These are phyloP conservation scores for Colletotrichum coccodes DNA, from an alignment of 2,329 filamentous ascomycete genomes.

Conservation along the genomic window DNA sequence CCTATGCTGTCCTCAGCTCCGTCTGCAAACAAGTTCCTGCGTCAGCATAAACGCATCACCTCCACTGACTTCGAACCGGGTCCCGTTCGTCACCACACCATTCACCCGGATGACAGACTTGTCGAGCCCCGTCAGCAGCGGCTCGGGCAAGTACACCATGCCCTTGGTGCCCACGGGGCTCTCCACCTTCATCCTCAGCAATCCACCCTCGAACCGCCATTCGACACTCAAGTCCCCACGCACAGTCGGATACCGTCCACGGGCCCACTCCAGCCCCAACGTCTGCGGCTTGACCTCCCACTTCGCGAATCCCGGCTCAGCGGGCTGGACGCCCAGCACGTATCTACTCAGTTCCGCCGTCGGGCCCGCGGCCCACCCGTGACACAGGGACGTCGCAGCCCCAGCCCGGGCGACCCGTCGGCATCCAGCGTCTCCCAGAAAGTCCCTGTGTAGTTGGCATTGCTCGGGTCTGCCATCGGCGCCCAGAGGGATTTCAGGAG, in stretches of 20 bases:
- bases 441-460: conserved; percentile 41
- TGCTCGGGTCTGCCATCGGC: conserved; percentile 38
- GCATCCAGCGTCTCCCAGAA: conserved; percentile 44
- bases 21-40: background rate
- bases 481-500: conserved; percentile 38
- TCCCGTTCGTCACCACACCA: background rate
- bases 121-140: background rate
- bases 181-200: conserved; percentile 19
- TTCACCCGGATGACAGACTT: background rate
- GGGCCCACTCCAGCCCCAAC: conserved; percentile 34
- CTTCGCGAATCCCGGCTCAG: conserved; percentile 35
- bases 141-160: background rate
- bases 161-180: conserved; percentile 12
- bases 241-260: conserved; percentile 5
- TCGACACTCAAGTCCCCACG: conserved; percentile 1
- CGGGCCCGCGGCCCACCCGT: conserved; percentile 45
- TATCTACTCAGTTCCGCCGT: conserved; percentile 43
- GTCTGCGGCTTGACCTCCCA: conserved; percentile 35
- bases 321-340: conserved; percentile 40
- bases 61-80: background rate
- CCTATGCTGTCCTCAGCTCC: background rate
- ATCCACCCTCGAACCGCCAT: conserved; percentile 16
- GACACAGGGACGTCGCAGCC: conserved; percentile 43
- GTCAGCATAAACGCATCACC: background rate
- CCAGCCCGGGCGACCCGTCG: conserved; percentile 39